These are phyloP conservation scores for Beauveria varroae DNA, from an alignment of 2,329 filamentous ascomycete species.

Conservation along the genomic window DNA sequence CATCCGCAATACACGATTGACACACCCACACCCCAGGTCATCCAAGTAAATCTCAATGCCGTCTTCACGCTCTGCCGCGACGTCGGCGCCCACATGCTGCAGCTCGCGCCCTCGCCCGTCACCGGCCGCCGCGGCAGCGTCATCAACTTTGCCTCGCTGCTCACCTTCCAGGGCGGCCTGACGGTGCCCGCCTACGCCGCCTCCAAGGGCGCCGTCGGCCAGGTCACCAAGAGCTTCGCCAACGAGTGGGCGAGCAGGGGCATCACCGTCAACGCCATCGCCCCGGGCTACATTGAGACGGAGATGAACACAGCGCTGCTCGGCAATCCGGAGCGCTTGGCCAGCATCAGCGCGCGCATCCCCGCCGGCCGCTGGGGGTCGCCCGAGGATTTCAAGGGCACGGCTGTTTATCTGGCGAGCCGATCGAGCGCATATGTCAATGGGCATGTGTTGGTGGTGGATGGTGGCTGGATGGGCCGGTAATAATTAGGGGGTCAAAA, in stretches of 20 bases:
- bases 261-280: slow-evolving; percentile 80
- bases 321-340: slow-evolving; percentile 59
- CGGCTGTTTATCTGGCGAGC: slow-evolving; percentile 68
- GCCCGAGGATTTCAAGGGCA: slow-evolving; percentile 84
- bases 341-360: slow-evolving; percentile 71
- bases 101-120: slow-evolving; percentile 36
- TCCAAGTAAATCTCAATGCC: slow-evolving; percentile 79
- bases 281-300: slow-evolving; percentile 85
- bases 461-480: slow-evolving; percentile 90
- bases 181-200: slow-evolving; percentile 86
- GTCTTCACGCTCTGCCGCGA: slow-evolving; percentile 76
- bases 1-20: not conserved
- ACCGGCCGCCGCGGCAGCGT: slow-evolving; percentile 59
- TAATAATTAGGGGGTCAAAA: slow-evolving; percentile 28
- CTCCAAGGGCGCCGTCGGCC: slow-evolving; percentile 75
- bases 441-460: slow-evolving; percentile 74
- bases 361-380: slow-evolving; percentile 77
- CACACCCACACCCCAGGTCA: slow-evolving; percentile 37
- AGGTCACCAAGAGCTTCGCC: slow-evolving; percentile 75
- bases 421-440: slow-evolving; percentile 73
- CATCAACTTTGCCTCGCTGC: slow-evolving; percentile 77
- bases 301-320: slow-evolving; percentile 88
- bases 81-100: slow-evolving; percentile 71
- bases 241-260: slow-evolving; percentile 82
- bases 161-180: slow-evolving; percentile 80